phyloP scores from a whole-genome alignment of 2,329 filamentous ascomycete genomes.

The Pseudogymnoascus sp. region DNA sequence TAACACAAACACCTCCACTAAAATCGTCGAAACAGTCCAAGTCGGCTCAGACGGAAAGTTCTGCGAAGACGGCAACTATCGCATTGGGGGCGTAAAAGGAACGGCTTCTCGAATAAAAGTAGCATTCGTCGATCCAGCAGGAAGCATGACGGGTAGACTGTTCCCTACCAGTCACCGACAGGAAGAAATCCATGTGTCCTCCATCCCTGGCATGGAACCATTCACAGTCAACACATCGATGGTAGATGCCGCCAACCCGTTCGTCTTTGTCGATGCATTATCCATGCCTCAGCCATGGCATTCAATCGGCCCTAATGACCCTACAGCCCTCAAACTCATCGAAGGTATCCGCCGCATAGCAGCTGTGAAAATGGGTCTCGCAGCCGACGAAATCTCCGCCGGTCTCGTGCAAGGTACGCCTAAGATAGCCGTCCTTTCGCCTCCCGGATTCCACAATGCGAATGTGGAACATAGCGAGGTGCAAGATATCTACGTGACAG shows the following conservation, averaged over 20 bases:
- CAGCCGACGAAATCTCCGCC: slow-evolving; percentile 30
- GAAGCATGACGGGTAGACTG: slow-evolving; percentile 49
- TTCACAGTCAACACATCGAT: slow-evolving; percentile 30
- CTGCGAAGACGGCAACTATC: slow-evolving; percentile 40
- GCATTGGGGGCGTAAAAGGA: slow-evolving; percentile 50
- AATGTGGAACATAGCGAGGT: no score
- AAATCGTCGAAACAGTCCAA: slow-evolving; percentile 32
- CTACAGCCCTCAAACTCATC: slow-evolving; percentile 35
- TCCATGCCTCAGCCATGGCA: slow-evolving; percentile 37
- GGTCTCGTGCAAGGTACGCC: slow-evolving; percentile 34
- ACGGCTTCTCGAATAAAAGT: slow-evolving; percentile 46
- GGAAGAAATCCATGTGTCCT: slow-evolving; percentile 24
- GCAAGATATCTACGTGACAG: no score
- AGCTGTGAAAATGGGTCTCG: slow-evolving; percentile 50
- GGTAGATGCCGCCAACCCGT: slow-evolving; percentile 33
- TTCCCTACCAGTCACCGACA: slow-evolving; percentile 47
- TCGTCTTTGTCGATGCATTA: slow-evolving; percentile 43
- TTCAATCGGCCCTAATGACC: slow-evolving; percentile 30
- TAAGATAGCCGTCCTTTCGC: slow-evolving; percentile 48
- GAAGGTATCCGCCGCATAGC: slow-evolving; percentile 31
- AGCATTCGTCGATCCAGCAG: slow-evolving; percentile 49
- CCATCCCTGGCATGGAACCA: background rate
- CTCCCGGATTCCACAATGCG: slow-evolving; percentile 3
- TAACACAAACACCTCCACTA: no score
- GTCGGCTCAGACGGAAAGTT: slow-evolving; percentile 39